These are phyloP conservation scores for Ophiocordyceps unilateralis DNA, from an alignment of 2,329 filamentous ascomycete genomes.

Conservation along the genomic window DNA sequence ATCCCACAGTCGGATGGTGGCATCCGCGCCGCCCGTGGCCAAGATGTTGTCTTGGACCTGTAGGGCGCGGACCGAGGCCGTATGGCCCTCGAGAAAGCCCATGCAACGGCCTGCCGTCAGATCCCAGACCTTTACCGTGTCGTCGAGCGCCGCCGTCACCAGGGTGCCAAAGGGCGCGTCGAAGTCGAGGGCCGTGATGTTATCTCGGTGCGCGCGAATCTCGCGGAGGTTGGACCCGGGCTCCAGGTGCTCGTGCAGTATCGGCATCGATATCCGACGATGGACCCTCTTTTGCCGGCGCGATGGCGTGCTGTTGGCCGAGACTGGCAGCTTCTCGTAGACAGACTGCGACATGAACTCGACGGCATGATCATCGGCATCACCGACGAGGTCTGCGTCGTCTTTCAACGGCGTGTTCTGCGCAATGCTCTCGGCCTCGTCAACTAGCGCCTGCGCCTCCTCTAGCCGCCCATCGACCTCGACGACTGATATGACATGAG, in stretches of 20 bases:
- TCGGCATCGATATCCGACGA: conserved; percentile 73
- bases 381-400: conserved; percentile 34
- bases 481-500: conserved; percentile 28
- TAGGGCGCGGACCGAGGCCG: conserved; percentile 78
- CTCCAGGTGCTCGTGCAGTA: conserved; percentile 88
- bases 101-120: conserved; percentile 85
- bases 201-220: conserved; percentile 74
- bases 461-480: conserved; percentile 46
- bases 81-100: conserved; percentile 80
- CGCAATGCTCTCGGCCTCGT: conserved; percentile 39
- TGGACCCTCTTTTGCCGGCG: conserved; percentile 34
- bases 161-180: conserved; percentile 94
- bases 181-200: conserved; percentile 82
- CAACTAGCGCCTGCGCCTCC: conserved; percentile 39
- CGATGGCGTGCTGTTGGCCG: conserved; percentile 29
- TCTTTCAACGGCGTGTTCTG: conserved; percentile 32
- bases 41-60: conserved; percentile 94
- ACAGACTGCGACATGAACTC: conserved; percentile 96
- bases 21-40: conserved; percentile 86
- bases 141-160: conserved; percentile 82
- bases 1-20: conserved; percentile 90
- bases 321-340: conserved; percentile 71
- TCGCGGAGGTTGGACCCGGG: conserved; percentile 79
- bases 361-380: conserved; percentile 27
- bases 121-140: conserved; percentile 92